Evolutionary conservation across 129 eudicot species (phyloP), one percentile per base, ranked within the genome.

Genomic region (Centella asiatica): DNA sequence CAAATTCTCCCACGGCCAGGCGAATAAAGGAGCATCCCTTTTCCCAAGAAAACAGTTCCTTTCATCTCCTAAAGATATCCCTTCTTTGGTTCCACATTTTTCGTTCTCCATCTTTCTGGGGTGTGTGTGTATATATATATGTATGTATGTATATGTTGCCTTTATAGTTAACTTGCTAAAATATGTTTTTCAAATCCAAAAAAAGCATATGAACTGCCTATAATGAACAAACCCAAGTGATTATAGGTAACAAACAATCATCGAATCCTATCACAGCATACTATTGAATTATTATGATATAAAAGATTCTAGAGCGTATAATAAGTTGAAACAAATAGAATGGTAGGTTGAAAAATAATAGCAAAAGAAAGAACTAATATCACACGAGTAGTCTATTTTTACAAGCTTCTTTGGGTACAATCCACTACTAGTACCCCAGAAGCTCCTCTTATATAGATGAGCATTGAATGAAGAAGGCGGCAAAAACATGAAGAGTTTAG

Each of bases 1-100:
- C 56, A 88, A 59, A 67, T 76, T 74, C 69, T 84, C 79, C 96
- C 94, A 88, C 76, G 96, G 96, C 94, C 96, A 88, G 73, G 82
- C 65, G 76, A 84, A 87, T 36, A 87, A 69, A 51, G 83, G 78
- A 46, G 88, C 85, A 60, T 62, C 71, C 68, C 2, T 54, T 64
- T 77, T 78, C 29, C 85, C 74, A 26, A 61, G 66, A 62, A 73
- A 63, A 58, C 26, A 66, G 53, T 33, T 66, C 31, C 56, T 59
- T 53, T 63, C 64, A 44, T 68, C 66, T 65, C 42, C 57, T 14
- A 67, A 57, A 27, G 24, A 18, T 66, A 31, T 45, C 55, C 32
- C 45, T 37, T 37, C 56, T 74, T 73, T 74, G 34, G 37, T 25
- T 28, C 45, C 28, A 25, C 51, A 20, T 14, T 36, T 51, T 3